Evolutionary conservation across 2,329 filamentous ascomycete species (phyloP), one percentile per base, ranked within the genome.

Genomic region (Fusarium xyrophilum): DNA sequence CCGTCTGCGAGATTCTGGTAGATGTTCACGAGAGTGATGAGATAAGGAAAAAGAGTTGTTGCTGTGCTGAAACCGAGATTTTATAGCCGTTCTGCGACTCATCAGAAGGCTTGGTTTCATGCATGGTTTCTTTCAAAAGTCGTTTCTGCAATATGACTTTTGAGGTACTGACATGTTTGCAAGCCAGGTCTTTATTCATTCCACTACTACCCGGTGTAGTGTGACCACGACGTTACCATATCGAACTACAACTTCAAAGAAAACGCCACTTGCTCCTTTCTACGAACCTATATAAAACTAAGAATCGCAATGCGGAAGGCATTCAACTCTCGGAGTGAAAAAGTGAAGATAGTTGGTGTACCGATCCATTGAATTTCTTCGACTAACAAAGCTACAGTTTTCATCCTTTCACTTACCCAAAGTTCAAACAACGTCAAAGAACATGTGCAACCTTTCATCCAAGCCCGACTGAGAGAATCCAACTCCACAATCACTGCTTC

Each of bases 351-450:
- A 19, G 17, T 30, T 13, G n/a, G 19, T 23, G 27, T 6, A 28
- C 11, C 7, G 12, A 19, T 42, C 27, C 28, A 52, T 47, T 48
- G 23, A 53, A 19, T 32, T 39, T 51, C 21, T 25, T 44, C 27
- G 13, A 67, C 39, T 50, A 40, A 48, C 42, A 51, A 58, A 54
- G 52, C 47, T 35, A 54, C 27, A 48, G 27, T 36, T 30, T 27
- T 40, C n/a, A 47, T 47, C 25, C 21, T 51, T 21, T 36, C 48
- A 44, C 30, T 28, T 54, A 11, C 25, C n/a, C n/a, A n/a, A n/a
- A n/a, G n/a, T n/a, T n/a, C 28, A 36, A 36, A 39, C 15, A 64
- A 64, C 63, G 51, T 58, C 51, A 28, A 44, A 32, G 15, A 40
- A 50, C 14, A 25, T 14, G 47, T 9, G 9, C 15, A 27, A 28